A percentile compares a stretch with the other conserved stretches of the same genome.
Evolutionary conservation across 1,284 basidiomycete species (phyloP).

Genomic region (Leccinum subrobustum): DNA sequence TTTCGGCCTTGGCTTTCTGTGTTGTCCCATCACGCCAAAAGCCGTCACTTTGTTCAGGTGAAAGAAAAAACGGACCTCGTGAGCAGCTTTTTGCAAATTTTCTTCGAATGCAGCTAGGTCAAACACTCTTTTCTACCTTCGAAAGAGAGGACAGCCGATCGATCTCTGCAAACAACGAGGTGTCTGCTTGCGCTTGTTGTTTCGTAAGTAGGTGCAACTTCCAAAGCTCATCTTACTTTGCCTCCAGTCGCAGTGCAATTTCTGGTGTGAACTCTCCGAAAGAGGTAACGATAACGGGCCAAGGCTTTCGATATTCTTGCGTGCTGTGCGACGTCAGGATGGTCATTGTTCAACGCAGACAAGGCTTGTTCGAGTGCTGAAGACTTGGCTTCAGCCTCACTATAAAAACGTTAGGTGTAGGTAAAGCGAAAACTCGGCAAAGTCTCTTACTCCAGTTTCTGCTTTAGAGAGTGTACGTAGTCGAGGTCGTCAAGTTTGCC

Average conservation of each 20-base stretch:
- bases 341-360: slow-evolving; percentile 22
- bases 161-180: slow-evolving; percentile 80
- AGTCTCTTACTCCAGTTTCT: slow-evolving; percentile 52
- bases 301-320: slow-evolving; percentile 48
- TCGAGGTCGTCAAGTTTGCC: slow-evolving; percentile 56
- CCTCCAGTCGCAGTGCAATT: slow-evolving; percentile 55
- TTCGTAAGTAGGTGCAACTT: slow-evolving; percentile 54
- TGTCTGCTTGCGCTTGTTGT: slow-evolving; percentile 63
- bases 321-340: slow-evolving; percentile 49
- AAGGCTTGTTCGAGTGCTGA: slow-evolving; percentile 49
- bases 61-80: slow-evolving; percentile 54
- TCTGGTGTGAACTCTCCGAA: slow-evolving; percentile 63
- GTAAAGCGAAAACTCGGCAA: slow-evolving; percentile 11
- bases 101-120: slow-evolving; percentile 81
- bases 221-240: slow-evolving; percentile 63
- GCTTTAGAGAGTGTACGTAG: slow-evolving; percentile 64
- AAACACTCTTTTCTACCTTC: slow-evolving; percentile 84
- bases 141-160: slow-evolving; percentile 86
- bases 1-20: slow-evolving; percentile 90
- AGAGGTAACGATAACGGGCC: slow-evolving; percentile 55
- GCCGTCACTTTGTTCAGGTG: background rate
- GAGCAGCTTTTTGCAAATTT: slow-evolving; percentile 56
- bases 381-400: slow-evolving; percentile 51
- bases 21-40: background rate
- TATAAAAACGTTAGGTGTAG: slow-evolving; percentile 28